Percentiles rank a stretch among this genome's conserved stretches.
Conservation (phyloP, 257 asterid genomes). For the Solanum lycopersicoides region DNA sequence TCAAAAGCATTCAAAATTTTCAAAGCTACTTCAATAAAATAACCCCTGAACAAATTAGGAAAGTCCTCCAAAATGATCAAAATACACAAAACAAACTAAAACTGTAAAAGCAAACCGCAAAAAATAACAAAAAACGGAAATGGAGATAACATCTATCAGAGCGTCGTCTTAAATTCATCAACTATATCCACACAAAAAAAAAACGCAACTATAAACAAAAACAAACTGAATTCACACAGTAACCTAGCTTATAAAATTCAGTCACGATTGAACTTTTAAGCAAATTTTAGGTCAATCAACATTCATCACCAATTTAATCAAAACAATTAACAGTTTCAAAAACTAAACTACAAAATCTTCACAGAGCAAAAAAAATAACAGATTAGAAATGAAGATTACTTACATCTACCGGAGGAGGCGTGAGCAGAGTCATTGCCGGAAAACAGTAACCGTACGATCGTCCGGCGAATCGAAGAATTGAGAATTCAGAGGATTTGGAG, state of each 20-base stretch:
- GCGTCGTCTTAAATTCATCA: neutral
- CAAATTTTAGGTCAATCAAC: neutral
- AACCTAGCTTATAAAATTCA: neutral
- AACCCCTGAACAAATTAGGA: neutral
- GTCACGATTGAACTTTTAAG: neutral
- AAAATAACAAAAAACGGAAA: neutral
- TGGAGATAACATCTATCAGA: neutral
- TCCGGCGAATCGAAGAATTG: slow-evolving; percentile 12
- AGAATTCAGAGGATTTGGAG: neutral
- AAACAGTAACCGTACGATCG: slow-evolving; percentile 24
- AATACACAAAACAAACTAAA: neutral
- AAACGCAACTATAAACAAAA: neutral
- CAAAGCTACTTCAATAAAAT: neutral
- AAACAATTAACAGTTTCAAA: neutral
- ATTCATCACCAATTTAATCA: neutral
- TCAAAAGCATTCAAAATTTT: neutral
- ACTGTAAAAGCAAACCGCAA: slow-evolving; percentile 5
- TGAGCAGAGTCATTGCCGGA: slow-evolving; percentile 42
- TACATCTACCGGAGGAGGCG: slow-evolving; percentile 58
- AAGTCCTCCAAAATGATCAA: neutral
- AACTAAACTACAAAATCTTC: neutral
- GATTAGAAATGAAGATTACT: neutral
- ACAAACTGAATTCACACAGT: neutral
- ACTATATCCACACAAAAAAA: neutral
- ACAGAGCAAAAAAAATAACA: neutral